Evolutionary conservation across 805 yeast species (phyloP).

Genomic region (Wickerhamiella musiphila): DNA sequence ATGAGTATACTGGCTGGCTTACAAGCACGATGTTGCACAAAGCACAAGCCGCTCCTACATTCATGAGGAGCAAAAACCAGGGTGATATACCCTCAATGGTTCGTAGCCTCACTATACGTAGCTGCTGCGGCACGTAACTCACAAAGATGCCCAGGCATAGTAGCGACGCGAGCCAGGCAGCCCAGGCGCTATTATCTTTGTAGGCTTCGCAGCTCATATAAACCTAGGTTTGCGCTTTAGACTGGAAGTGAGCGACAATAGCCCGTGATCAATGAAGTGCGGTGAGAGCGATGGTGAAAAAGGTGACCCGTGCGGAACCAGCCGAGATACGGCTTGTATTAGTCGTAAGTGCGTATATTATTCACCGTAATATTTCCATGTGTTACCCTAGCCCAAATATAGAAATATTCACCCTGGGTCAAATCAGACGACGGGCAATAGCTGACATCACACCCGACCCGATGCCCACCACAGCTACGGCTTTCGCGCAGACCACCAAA

Average conservation of each 20-base stretch:
- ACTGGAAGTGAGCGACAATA: too few species aligned
- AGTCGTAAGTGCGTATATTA: too few species aligned
- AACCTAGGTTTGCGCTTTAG: too few species aligned
- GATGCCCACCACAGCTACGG: slow-evolving; percentile 58
- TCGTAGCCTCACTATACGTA: slow-evolving; percentile 35
- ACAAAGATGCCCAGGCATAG: slow-evolving; percentile 50
- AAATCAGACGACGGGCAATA: too few species aligned
- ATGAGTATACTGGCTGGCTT: slow-evolving; percentile 35
- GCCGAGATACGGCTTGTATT: too few species aligned
- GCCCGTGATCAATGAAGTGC: too few species aligned
- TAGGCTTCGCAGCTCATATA: slow-evolving; percentile 10
- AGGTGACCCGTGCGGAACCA: too few species aligned
- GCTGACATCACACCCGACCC: slow-evolving; percentile 2
- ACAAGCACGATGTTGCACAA: slow-evolving; percentile 48
- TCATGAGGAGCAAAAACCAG: slow-evolving; percentile 49
- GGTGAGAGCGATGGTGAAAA: too few species aligned
- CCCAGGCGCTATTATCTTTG: slow-evolving; percentile 15
- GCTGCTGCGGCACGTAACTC: slow-evolving; percentile 65
- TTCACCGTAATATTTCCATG: too few species aligned
- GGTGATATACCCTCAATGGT: slow-evolving; percentile 71
- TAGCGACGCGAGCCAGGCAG: slow-evolving; percentile 31
- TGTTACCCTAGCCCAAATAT: too few species aligned
- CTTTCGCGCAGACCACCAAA: slow-evolving; percentile 67
- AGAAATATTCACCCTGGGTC: too few species aligned
- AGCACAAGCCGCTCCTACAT: slow-evolving; percentile 46